Percentiles rank a stretch among this genome's conserved stretches.
Conservation (phyloP, 495 filamentous ascomycete species). For the Penicillium pulvis region DNA sequence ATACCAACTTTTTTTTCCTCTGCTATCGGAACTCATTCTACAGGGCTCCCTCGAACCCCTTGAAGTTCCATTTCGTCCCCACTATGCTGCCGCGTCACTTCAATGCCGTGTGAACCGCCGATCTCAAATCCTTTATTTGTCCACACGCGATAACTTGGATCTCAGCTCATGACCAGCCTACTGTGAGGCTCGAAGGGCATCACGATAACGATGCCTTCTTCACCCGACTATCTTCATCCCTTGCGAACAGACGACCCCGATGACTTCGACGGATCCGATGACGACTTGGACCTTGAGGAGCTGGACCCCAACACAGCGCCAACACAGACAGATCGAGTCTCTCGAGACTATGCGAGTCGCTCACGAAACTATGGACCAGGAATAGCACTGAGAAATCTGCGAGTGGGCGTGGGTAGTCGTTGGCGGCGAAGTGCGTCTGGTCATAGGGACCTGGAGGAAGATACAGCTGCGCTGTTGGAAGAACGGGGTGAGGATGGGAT, state of each 20-base stretch:
- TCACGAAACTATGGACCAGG: conserved; percentile 54
- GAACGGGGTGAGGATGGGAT: conserved; percentile 46
- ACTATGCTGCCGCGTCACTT: conserved; percentile 22
- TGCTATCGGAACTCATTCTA: not conserved
- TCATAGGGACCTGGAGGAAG: conserved; percentile 50
- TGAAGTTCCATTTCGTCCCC: conserved; percentile 9
- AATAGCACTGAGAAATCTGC: conserved; percentile 72
- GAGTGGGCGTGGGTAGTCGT: conserved; percentile 65
- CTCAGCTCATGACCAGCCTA: conserved; percentile 10
- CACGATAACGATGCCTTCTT: conserved; percentile 37
- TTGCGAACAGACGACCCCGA: conserved; percentile 33
- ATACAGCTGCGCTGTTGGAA: conserved; percentile 57
- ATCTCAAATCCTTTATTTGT: conserved; percentile 25
- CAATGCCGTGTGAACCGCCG: conserved; percentile 22
- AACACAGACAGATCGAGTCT: conserved; percentile 40
- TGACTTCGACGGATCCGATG: conserved; percentile 44
- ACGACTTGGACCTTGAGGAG: conserved; percentile 69
- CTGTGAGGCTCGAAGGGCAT: conserved; percentile 6
- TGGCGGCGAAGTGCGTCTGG: conserved; percentile 54
- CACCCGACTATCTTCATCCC: conserved; percentile 43
- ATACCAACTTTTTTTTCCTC: not conserved
- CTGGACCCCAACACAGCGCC: conserved; percentile 60
- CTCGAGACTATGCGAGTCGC: conserved; percentile 40
- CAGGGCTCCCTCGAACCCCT: not conserved
- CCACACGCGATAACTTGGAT: conserved; percentile 13